Evolutionary conservation across 345 rosid genomes (phyloP), one percentile per base, ranked within the genome.

Genomic region (Melaleuca alternifolia): DNA sequence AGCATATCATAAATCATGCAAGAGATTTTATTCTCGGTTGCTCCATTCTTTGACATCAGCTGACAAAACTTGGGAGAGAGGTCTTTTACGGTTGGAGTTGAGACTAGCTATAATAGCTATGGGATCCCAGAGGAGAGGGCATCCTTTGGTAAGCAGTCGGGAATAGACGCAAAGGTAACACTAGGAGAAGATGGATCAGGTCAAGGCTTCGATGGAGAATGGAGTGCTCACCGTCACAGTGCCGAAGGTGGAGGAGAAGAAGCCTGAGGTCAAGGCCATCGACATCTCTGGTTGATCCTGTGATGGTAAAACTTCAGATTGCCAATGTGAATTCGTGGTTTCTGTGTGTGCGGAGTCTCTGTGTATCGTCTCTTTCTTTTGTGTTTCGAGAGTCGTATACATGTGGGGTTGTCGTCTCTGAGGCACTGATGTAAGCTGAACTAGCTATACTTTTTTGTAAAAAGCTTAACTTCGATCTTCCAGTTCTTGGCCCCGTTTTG

Each of bases 131-230:
- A 62, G 41, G 76, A 7, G 76, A 62, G 41, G 76, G 28, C 76
- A 62, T 28, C 41, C 76, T 62, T 62, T 10, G 41, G 41, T 2
- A 62, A 28, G 76, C 41, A 62, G 76, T 28, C 41, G 20, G 76
- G 76, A 28, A 14, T 6, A 62, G 76, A 62, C 4, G 10, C 44
- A 15, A 30, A 62, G 76, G 23, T 62, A 16, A 62, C 28, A 62
- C 15, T 15, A 11, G 76, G 44, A 21, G 30, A 62, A 62, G 76
- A 62, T 62, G 76, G 76, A 62, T 62, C 1, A 44, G 77, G 44
- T 89, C 23, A 89, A 87, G 76, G 91, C 88, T 3, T 41, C 81
- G 12, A 85, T 89, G 90, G 87, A 85, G 86, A 85, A 85, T 44
- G 88, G 91, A 3, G 83, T 87, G 41, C 89, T 89, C 30, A 89